Conservation (phyloP, 257 asterid genomes). For the Ilex aquifolium region DNA sequence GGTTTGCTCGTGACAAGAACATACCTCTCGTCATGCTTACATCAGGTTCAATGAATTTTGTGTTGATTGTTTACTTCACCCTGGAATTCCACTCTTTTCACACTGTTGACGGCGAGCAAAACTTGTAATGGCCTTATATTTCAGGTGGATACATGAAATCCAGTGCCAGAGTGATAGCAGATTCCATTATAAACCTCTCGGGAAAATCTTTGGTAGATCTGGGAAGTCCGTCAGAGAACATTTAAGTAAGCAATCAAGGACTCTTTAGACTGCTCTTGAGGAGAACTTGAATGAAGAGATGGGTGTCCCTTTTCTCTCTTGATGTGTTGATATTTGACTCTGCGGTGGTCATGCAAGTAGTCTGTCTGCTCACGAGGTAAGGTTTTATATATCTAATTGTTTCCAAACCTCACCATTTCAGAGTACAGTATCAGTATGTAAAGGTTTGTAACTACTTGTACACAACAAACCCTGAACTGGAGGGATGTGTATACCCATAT, state of each 20-base stretch:
- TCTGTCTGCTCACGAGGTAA: no score
- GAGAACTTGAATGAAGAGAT: no score
- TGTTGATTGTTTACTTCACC: background rate
- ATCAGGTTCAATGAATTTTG: constrained; percentile 47
- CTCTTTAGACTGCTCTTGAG: no score
- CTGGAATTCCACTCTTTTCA: background rate
- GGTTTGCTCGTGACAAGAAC: constrained; percentile 60
- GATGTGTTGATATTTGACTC: no score
- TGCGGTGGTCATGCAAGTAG: no score
- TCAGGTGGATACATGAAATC: constrained; percentile 98
- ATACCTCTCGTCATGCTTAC: constrained; percentile 89
- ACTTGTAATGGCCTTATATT: background rate
- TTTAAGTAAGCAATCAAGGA: background rate
- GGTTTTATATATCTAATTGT: no score
- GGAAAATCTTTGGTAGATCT: constrained; percentile 60
- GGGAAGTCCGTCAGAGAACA: constrained; percentile 21
- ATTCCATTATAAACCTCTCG: constrained; percentile 69
- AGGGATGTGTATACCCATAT: no score
- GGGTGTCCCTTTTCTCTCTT: no score
- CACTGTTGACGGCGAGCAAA: background rate
- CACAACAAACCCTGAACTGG: no score
- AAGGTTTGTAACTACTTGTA: no score
- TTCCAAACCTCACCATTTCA: no score
- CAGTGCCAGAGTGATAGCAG: constrained; percentile 81
- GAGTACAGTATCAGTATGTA: no score